Base-by-base conservation (phyloP, 139 green algal genomes). In the Chloropicon primus region DNA sequence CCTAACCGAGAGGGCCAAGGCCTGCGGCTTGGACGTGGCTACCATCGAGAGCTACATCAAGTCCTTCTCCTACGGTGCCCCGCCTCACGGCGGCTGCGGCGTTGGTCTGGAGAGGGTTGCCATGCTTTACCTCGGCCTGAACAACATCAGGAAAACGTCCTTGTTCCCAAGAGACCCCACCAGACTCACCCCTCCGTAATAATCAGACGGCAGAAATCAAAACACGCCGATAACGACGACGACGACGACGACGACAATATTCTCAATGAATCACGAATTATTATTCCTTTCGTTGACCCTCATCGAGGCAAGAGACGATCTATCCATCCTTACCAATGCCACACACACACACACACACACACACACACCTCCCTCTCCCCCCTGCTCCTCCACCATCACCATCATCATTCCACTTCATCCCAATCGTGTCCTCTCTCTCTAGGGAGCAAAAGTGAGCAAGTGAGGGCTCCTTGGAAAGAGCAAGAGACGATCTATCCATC, bases 91-190 rank as follows among this genome's bases (percentile, higher is more conserved):
- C 27, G 93, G 93, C 1, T 80, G 74, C 25, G 95, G 95, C 28
- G 95, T 99, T 27, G 95, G 95, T 27, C 80, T 99, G 80, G 95
- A 99, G 88, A 89, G 71, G 91, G 85, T 97, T 21, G 41, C 41
- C 41, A 99, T 99, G 95, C 87, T 99, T 25, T 99, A 97, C 87
- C 92, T 88, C 29, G 91, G 87, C 21, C 90, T 98, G 53, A 89
- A 95, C 88, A 99, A 99, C 88, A 97, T 99, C 80, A 88, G 95
- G 72, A 97, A 98, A 84, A 97, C 95, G 2, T 92, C 84, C 53
- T 90, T 99, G 87, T 99, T 98, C 86, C 95, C 95, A 0, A 89
- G 94, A 29, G 95, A 98, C 85, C 95, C 95, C 28, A 94, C 95
- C 86, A 84, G 95, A 2, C 80, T 99, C 22, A 89, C 91, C 54